A percentile compares a stretch with the other conserved stretches of the same genome.
These are phyloP conservation scores for Moelleriella libera DNA, from an alignment of 2,329 filamentous ascomycete genomes.

Conservation along the genomic window DNA sequence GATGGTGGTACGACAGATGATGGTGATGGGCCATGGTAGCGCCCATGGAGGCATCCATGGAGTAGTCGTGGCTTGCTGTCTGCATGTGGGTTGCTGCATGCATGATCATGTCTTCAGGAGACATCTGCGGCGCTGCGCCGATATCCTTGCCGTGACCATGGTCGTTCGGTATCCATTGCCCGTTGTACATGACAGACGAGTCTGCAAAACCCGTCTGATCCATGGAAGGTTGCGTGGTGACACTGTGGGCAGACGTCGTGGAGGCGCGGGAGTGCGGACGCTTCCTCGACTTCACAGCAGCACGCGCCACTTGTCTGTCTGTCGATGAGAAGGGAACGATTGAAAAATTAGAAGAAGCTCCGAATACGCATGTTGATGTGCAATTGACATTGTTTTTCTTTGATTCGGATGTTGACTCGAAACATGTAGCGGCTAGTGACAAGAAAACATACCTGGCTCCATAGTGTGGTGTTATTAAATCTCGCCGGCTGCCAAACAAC, in stretches of 20 bases:
- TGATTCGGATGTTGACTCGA: constrained; percentile 2
- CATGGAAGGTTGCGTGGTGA: constrained; percentile 33
- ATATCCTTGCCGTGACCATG: constrained; percentile 30
- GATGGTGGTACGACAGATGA: constrained; percentile 13
- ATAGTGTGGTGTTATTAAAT: constrained; percentile 16
- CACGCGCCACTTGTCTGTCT: constrained; percentile 17
- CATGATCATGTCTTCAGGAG: constrained; percentile 45
- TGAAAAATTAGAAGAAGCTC: constrained; percentile 3
- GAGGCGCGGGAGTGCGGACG: constrained; percentile 40
- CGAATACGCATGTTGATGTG: background rate
- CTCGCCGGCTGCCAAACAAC: constrained; percentile 19
- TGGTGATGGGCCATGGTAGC: constrained; percentile 23
- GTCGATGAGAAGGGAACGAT: constrained; percentile 2
- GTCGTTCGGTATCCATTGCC: constrained; percentile 35
- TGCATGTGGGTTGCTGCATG: constrained; percentile 43
- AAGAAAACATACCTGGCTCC: constrained; percentile 20
- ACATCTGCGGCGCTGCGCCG: constrained; percentile 28
- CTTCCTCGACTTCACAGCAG: constrained; percentile 27
- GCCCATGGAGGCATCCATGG: constrained; percentile 31
- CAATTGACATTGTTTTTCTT: constrained; percentile 2
- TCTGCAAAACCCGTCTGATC: constrained; percentile 32
- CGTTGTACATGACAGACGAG: constrained; percentile 27
- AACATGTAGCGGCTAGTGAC: constrained; percentile 5
- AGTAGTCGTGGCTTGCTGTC: constrained; percentile 32
- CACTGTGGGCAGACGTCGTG: constrained; percentile 42